These are phyloP conservation scores for Camelina neglecta DNA, from an alignment of 345 rosid species.

Conservation along the genomic window DNA sequence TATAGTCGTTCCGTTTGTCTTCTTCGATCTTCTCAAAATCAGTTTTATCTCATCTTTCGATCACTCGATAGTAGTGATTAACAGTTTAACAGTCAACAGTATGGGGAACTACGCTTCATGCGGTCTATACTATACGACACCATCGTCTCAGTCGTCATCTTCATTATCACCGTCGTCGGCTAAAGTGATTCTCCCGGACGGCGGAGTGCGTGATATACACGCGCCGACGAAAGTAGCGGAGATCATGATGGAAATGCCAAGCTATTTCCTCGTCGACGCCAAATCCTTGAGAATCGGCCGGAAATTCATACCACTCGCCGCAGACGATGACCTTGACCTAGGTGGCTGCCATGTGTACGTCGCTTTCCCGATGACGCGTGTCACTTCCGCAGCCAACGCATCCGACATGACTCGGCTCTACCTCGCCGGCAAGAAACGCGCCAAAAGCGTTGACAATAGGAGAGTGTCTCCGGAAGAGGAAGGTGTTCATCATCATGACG, in stretches of 20 bases:
- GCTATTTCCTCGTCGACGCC: slow-evolving; percentile 65
- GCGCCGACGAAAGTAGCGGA: slow-evolving; percentile 75
- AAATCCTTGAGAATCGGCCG: slow-evolving; percentile 61
- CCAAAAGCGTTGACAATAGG: slow-evolving; percentile 43
- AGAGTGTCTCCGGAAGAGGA: slow-evolving; percentile 44
- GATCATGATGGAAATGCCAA: slow-evolving; percentile 84
- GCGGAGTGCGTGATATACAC: slow-evolving; percentile 59
- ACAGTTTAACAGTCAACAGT: neutral
- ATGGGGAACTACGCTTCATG: slow-evolving; percentile 91
- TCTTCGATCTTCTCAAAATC: slow-evolving; percentile 20
- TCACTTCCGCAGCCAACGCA: slow-evolving; percentile 56
- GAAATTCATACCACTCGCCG: slow-evolving; percentile 67
- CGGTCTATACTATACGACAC: slow-evolving; percentile 46
- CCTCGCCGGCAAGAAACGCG: slow-evolving; percentile 48
- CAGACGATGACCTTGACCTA: slow-evolving; percentile 73
- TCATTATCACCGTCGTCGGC: slow-evolving; percentile 39
- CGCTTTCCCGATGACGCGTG: slow-evolving; percentile 74
- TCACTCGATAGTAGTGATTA: neutral
- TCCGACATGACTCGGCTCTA: slow-evolving; percentile 70
- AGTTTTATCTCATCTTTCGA: neutral
- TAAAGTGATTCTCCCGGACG: slow-evolving; percentile 66
- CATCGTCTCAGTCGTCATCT: slow-evolving; percentile 35
- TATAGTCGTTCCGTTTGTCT: slow-evolving; percentile 18
- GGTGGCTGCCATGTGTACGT: slow-evolving; percentile 54
- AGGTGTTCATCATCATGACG: neutral